Conservation (phyloP, 768 basidiomycete species). For the Psilocybe cyanescens region DNA sequence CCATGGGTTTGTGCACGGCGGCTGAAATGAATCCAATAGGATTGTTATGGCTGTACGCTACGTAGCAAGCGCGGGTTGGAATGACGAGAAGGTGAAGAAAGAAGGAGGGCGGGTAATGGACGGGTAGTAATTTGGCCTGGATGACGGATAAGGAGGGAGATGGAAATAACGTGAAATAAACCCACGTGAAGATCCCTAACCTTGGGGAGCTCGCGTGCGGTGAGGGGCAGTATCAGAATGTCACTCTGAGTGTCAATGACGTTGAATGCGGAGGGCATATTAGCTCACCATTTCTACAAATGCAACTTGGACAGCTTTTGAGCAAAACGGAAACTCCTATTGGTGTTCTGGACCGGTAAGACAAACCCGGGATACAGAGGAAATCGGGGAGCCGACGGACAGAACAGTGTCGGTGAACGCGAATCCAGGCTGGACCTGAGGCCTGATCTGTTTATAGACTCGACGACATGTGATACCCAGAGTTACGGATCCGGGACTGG, state of each 20-base stretch:
- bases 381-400: constrained; percentile 22
- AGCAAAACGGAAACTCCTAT: constrained; percentile 8
- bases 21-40: constrained; percentile 51
- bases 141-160: constrained; percentile 12
- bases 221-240: constrained; percentile 35
- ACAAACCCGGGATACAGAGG: constrained; percentile 12
- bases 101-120: constrained; percentile 45
- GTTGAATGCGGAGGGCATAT: neutral
- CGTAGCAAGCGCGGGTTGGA: constrained; percentile 42
- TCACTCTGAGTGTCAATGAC: constrained; percentile 14
- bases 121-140: constrained; percentile 41
- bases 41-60: constrained; percentile 35
- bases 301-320: neutral
- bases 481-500: neutral
- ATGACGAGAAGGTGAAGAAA: constrained; percentile 50
- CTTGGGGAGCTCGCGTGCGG: constrained; percentile 35
- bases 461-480: constrained; percentile 22
- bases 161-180: constrained; percentile 9
- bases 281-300: no score
- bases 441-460: constrained; percentile 7
- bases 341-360: constrained; percentile 3
- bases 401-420: constrained; percentile 4
- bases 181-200: constrained; percentile 47
- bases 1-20: constrained; percentile 30
- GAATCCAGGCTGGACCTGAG: constrained; percentile 1